Percentiles rank a stretch among this genome's conserved stretches.
Conservation (phyloP, 257 asterid genomes). For the Solanum corneliomulleri region DNA sequence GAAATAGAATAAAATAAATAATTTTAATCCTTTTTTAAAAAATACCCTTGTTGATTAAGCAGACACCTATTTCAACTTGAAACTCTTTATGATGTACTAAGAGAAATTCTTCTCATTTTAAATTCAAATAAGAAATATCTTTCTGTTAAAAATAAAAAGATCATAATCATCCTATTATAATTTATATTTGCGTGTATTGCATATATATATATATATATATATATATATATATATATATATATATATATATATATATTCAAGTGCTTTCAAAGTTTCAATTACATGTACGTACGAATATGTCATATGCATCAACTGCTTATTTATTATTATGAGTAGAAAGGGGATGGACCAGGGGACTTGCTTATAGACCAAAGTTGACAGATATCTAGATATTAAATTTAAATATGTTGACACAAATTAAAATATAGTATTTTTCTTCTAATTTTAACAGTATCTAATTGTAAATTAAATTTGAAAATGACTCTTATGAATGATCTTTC, state of each 20-base stretch:
- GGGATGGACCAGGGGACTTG: neutral
- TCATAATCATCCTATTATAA: neutral
- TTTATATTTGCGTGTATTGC: neutral
- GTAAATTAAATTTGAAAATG: neutral
- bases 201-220: neutral
- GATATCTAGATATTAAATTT: neutral
- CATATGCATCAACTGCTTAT: neutral
- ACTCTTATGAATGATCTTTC: neutral
- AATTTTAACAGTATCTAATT: neutral
- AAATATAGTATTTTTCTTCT: neutral
- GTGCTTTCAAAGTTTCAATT: neutral
- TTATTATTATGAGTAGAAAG: neutral
- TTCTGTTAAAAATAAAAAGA: neutral
- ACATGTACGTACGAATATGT: neutral
- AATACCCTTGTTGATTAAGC: too few species aligned
- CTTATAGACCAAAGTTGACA: neutral
- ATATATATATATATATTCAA: neutral
- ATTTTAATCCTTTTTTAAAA: too few species aligned
- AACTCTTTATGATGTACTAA: neutral
- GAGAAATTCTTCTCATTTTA: neutral
- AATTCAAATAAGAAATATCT: neutral
- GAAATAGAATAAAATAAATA: too few species aligned
- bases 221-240: too few species aligned
- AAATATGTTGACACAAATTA: neutral
- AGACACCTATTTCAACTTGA: neutral